Base-by-base conservation (phyloP, 1,139 yeast genomes). In the Taiozyma sp. region DNA sequence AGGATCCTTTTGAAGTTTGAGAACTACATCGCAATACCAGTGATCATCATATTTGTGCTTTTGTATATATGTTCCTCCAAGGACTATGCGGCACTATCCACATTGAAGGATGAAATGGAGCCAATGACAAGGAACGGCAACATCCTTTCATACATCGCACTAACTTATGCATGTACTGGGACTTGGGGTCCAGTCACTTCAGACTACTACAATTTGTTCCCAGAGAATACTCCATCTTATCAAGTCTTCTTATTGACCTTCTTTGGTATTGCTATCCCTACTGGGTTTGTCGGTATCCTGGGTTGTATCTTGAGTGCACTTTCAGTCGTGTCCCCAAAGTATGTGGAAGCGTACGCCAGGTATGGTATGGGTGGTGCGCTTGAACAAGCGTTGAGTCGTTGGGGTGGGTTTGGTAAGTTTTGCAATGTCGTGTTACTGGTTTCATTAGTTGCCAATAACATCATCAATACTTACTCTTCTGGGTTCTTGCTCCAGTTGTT, bases 121-220 rank as follows among this genome's bases (percentile, higher is more conserved):
- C 51, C 72, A 1, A 53, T 64, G n/a, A 74, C 79, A 1, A 64
- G 73, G 11, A 73, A 75, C 47, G 96, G 95, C 8, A 79, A 81
- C 63, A 81, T 88, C 80, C 66, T 89, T 34, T 79, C 89, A 21
- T 86, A 82, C 66, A 88, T 88, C 62, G 79, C 91, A 1, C 72
- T 88, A 46, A 76, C 85, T 39, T 88, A 87, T 62, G 85, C 96
- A 35, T 82, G 85, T 45, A 88, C 97, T 3, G 80, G 93, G 1
- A 88, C 96, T 1, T 90, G 97, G 97, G 95, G 95, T 35, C 85
- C 93, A 6, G 79, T 86, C 53, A 88, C 96, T 1, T 77, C 93
- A 1, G 97, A 90, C 67, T 90, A 89, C 66, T 88, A 87, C 65
- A 81, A 89, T 47, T 73, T 88, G 49, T 83, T 89, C 64, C 96